Evolutionary conservation across 2,329 filamentous ascomycete species (phyloP), one percentile per base, ranked within the genome.

Genomic region (Lomentospora prolificans): DNA sequence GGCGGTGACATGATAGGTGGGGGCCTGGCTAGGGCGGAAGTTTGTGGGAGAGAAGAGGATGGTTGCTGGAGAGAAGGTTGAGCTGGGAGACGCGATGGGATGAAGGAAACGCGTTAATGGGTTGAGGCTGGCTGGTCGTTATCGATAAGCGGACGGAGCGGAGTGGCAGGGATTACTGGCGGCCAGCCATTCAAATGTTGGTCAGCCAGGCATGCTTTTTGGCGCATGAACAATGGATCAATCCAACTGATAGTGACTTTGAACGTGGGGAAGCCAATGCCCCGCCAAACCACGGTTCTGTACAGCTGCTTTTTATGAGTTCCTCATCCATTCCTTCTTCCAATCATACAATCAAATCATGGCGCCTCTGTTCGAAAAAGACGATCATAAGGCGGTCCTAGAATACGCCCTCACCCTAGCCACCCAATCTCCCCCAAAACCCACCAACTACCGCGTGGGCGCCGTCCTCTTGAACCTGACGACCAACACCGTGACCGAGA

Each of bases 361-460:
- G 50, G 6, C 41, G 19, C 53, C 22, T 3, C 6, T 50, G 19
- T 56, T 58, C 33, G 36, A 53, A 10, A 53, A 68, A 5, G 70
- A 67, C 30, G 71, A 79, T 56, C 78, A 81, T 65, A 65, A 66
- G 51, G 69, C 65, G 2, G 74, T 74, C 66, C 87, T 97, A 75
- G 79, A 75, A 55, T 74, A 86, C 56, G 90, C 90, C 36, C 80
- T 97, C 57, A 72, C 78, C n/a, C 77, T 90, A 60, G 56, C 59
- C 28, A 39, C 36, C 27, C 57, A 60, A 41, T 59, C 91, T 9
- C 88, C 89, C 2, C 89, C 90, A 27, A 90, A 87, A 64, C 87
- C 91, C 2, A 90, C 89, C 53, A 97, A 97, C 69, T 99, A 90
- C 74, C 84, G 92, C 58, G 91, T 99, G 22, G 94, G 94, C 44